These are phyloP conservation scores for Uronychia binucleata DNA, from an alignment of 73 alveolate genomes.

Conservation along the genomic window DNA sequence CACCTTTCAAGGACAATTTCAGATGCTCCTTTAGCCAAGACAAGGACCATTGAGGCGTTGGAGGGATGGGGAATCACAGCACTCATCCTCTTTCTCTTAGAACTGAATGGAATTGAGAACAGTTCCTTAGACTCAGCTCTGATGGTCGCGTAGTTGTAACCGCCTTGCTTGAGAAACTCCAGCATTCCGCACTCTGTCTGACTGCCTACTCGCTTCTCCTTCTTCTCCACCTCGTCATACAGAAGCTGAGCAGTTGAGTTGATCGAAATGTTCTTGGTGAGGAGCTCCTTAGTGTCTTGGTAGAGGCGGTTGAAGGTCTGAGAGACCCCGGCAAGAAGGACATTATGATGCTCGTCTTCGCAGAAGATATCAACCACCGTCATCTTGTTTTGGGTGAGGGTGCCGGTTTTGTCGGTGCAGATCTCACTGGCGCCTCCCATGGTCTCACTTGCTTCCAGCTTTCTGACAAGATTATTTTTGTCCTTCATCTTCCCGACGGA, in stretches of 20 bases:
- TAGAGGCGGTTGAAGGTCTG: not conserved
- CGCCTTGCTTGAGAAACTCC: slow-evolving; percentile 31
- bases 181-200: slow-evolving; percentile 39
- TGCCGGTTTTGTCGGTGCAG: slow-evolving; percentile 97
- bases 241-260: slow-evolving; percentile 46
- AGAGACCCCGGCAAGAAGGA: slow-evolving; percentile 35
- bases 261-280: not conserved
- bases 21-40: slow-evolving; percentile 94
- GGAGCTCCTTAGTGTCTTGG: not conserved
- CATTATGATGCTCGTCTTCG: slow-evolving; percentile 45
- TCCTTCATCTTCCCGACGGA: slow-evolving; percentile 94
- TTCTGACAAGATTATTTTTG: slow-evolving; percentile 93
- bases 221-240: not conserved
- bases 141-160: slow-evolving; percentile 43
- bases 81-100: slow-evolving; percentile 89
- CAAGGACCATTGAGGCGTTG: slow-evolving; percentile 8
- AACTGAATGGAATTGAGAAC: slow-evolving; percentile 77
- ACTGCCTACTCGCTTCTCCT: slow-evolving; percentile 30
- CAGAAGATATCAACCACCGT: slow-evolving; percentile 72
- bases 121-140: slow-evolving; percentile 24
- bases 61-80: slow-evolving; percentile 50
- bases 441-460: slow-evolving; percentile 92
- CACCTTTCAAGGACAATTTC: slow-evolving; percentile 80
- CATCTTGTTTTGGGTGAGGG: slow-evolving; percentile 93
- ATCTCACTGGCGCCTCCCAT: slow-evolving; percentile 97